These are phyloP conservation scores for Blastobotrys mokoenaii DNA, from an alignment of 805 yeast species.

Conservation along the genomic window DNA sequence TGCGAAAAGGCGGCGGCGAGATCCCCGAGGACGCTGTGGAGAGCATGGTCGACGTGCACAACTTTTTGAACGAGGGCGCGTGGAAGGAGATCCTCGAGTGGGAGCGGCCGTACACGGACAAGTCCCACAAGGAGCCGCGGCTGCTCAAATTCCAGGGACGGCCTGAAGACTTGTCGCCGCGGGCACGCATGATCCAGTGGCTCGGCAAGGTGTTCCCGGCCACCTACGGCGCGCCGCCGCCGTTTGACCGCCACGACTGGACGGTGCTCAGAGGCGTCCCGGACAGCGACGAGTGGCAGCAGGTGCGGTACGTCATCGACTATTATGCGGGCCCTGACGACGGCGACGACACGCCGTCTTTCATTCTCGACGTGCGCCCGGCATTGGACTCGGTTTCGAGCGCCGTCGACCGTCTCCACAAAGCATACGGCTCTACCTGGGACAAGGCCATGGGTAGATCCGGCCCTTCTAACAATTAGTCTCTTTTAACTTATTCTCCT, in stretches of 20 bases:
- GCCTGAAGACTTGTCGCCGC: constrained; percentile 80
- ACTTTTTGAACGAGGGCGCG: constrained; percentile 93
- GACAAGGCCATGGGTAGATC: constrained; percentile 58
- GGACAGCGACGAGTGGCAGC: constrained; percentile 42
- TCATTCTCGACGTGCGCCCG: constrained; percentile 90
- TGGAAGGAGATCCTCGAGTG: constrained; percentile 91
- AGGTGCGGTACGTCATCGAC: constrained; percentile 88
- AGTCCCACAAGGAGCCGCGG: constrained; percentile 58
- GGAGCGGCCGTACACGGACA: constrained; percentile 66
- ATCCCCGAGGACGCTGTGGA: constrained; percentile 94
- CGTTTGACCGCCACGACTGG: constrained; percentile 99
- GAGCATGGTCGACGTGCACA: constrained; percentile 94
- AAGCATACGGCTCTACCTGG: constrained; percentile 62
- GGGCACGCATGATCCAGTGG: constrained; percentile 62
- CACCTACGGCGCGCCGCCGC: constrained; percentile 67
- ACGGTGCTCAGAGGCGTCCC: constrained; percentile 64
- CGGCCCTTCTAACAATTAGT: too few species aligned
- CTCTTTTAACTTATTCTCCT: too few species aligned
- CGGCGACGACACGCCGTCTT: constrained; percentile 80
- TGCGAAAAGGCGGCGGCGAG: constrained; percentile 85
- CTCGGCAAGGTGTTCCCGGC: constrained; percentile 67
- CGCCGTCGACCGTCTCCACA: constrained; percentile 59
- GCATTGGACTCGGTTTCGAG: constrained; percentile 66
- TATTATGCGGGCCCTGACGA: constrained; percentile 95
- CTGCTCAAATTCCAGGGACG: constrained; percentile 82